Evolutionary conservation across 352 stramenopile genomes (phyloP).

Genomic region (Globisporangium sylvaticum): DNA sequence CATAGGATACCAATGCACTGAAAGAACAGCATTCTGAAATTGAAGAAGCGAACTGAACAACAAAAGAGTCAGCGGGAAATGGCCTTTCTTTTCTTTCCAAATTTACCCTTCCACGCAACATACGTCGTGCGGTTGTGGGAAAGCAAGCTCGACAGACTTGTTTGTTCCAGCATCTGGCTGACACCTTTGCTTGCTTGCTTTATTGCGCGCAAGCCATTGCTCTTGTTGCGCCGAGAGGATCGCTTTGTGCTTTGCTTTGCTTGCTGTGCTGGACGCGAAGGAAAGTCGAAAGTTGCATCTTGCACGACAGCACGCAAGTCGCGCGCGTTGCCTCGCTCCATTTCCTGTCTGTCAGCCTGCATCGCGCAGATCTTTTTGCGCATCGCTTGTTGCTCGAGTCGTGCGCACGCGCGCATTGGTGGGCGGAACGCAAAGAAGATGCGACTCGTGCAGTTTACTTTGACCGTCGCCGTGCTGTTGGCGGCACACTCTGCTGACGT

Average conservation of each 20-base stretch:
- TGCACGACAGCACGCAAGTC: not conserved
- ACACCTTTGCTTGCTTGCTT: not conserved
- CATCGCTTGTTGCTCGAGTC: not conserved
- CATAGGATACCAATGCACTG: too few species aligned
- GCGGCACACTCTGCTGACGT: conserved; percentile 2
- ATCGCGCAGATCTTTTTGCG: conserved; percentile 1
- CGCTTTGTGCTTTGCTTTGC: not conserved
- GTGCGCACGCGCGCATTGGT: not conserved
- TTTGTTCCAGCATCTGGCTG: not conserved
- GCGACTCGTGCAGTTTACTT: conserved; percentile 2
- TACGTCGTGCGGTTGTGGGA: not conserved
- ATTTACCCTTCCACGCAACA: not conserved
- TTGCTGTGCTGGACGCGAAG: conserved; percentile 3
- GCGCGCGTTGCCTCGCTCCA: too few species aligned
- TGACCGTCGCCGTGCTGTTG: conserved; percentile 8
- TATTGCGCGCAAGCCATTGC: not conserved
- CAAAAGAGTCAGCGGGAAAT: not conserved
- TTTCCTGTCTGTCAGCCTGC: not conserved
- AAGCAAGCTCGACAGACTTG: not conserved
- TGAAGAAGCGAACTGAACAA: not conserved
- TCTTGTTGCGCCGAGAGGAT: not conserved
- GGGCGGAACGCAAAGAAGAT: conserved; percentile 6
- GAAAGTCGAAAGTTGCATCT: not conserved
- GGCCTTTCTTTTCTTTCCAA: conserved; percentile 1
- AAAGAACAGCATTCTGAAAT: not conserved